These are phyloP conservation scores for Exophiala bonariae DNA, from an alignment of 2,329 filamentous ascomycete species.

Conservation along the genomic window DNA sequence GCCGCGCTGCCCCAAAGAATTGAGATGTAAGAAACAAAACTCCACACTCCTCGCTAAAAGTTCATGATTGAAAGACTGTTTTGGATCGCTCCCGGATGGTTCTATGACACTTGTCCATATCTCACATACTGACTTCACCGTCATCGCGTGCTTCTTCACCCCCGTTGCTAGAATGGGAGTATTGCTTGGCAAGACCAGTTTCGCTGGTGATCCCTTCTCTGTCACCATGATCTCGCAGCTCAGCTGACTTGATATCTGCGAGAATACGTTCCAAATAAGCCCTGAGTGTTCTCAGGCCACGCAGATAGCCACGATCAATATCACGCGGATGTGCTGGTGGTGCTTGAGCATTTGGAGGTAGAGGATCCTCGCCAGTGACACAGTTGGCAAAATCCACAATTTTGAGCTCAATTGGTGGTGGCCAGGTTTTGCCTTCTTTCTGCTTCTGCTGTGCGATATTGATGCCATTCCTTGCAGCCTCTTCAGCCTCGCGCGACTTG, in stretches of 20 bases:
- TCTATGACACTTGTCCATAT: constrained; percentile 6
- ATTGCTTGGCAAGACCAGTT: constrained; percentile 10
- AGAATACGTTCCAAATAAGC: constrained; percentile 87
- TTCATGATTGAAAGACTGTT: neutral
- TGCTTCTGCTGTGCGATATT: constrained; percentile 27
- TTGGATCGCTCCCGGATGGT: constrained; percentile 19
- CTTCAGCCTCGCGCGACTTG: constrained; percentile 29
- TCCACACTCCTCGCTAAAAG: constrained; percentile 26
- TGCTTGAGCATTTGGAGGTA: constrained; percentile 62
- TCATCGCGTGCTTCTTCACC: constrained; percentile 15
- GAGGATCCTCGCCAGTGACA: constrained; percentile 77
- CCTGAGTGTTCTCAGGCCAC: constrained; percentile 74
- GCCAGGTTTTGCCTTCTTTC: constrained; percentile 32
- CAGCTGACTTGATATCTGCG: constrained; percentile 63
- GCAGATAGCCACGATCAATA: constrained; percentile 84
- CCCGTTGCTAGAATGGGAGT: constrained; percentile 7
- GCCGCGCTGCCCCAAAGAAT: too few species aligned
- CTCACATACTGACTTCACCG: constrained; percentile 23
- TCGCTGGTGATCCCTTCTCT: constrained; percentile 36
- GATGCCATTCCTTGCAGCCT: constrained; percentile 24
- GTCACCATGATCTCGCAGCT: constrained; percentile 43
- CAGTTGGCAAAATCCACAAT: constrained; percentile 99
- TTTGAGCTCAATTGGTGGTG: constrained; percentile 76
- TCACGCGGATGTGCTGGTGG: constrained; percentile 78
- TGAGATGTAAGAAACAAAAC: constrained; percentile 4